These are phyloP conservation scores for Pythium dissotocum DNA, from an alignment of 352 stramenopile genomes.

Conservation along the genomic window DNA sequence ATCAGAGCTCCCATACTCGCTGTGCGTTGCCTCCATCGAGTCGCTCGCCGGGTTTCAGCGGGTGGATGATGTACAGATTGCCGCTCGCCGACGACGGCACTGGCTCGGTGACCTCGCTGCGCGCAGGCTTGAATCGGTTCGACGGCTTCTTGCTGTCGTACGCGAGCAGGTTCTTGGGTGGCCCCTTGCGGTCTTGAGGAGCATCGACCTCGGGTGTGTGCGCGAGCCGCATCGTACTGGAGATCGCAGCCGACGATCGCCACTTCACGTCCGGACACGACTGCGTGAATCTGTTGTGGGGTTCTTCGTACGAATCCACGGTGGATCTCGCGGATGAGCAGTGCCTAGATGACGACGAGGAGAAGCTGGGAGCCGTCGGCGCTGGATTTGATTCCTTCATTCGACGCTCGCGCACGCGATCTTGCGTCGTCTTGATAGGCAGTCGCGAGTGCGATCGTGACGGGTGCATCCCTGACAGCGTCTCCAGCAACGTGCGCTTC, in stretches of 20 bases:
- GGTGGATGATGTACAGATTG: constrained; percentile 21
- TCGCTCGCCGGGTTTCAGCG: background rate
- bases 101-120: background rate
- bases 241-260: constrained; percentile 27
- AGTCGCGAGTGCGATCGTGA: constrained; percentile 18
- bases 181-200: background rate
- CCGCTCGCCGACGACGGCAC: constrained; percentile 3
- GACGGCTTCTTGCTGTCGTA: constrained; percentile 30
- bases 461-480: constrained; percentile 28
- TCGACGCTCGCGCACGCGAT: constrained; percentile 24
- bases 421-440: constrained; percentile 28
- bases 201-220: constrained; percentile 5
- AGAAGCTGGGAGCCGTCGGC: background rate
- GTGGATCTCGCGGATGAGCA: constrained; percentile 11
- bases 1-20: constrained; percentile 24
- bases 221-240: constrained; percentile 26
- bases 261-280: constrained; percentile 29
- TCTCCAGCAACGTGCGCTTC: constrained; percentile 30
- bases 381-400: constrained; percentile 18
- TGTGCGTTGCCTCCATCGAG: constrained; percentile 5
- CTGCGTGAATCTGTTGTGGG: constrained; percentile 10
- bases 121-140: constrained; percentile 24
- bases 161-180: constrained; percentile 24
- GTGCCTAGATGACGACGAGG: background rate
- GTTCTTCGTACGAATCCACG: background rate